Evolutionary conservation across 106 monocot species (phyloP), one percentile per base, ranked within the genome.

Genomic region (Hemerocallis citrina): DNA sequence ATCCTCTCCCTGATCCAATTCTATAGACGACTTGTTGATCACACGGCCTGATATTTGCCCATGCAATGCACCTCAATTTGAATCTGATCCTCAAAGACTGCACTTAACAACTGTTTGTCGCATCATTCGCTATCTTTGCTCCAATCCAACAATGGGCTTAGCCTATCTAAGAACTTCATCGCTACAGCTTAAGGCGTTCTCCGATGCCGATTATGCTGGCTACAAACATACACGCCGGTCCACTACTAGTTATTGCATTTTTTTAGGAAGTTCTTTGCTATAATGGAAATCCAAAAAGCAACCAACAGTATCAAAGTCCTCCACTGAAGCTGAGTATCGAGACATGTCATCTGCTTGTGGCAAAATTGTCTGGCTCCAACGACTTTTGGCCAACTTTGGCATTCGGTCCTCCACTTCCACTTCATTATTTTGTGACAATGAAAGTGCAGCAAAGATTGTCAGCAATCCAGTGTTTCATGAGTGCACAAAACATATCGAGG

Each of bases 31-130:
- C 6, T 74, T 23, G 66, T 70, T 37, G 74, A 65, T 54, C 5
- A 14, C 28, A 29, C 6, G 30, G 0, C 30, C 12, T 16, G 2
- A 31, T 34, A 71, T 74, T 43, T 7, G n/a, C 67, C 23, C 37
- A 80, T 62, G 63, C 0, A 1, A 63, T 80, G 0, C 73, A 74
- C 13, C 1, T 69, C 63, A 62, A 27, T 74, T 80, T 62, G 35
- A 69, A 6, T 31, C n/a, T 1, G 14, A 55, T 33, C 6, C 31
- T 55, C 10, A 2, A 9, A 55, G 15, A 31, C 17, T 51, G 22
- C 43, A 63, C 19, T 54, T 63, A 32, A 72, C 39, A 32, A 56
- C 7, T 32, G 57, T 73, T 24, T 63, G 63, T 63, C 38, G 44
- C 1, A 52, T 79, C 7, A 52, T 73, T 56, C 40, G 39, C 2